Evolutionary conservation across 208 protist genomes (phyloP), one percentile per base, ranked within the genome.

Genomic region (Acanthamoeba castellanii): DNA sequence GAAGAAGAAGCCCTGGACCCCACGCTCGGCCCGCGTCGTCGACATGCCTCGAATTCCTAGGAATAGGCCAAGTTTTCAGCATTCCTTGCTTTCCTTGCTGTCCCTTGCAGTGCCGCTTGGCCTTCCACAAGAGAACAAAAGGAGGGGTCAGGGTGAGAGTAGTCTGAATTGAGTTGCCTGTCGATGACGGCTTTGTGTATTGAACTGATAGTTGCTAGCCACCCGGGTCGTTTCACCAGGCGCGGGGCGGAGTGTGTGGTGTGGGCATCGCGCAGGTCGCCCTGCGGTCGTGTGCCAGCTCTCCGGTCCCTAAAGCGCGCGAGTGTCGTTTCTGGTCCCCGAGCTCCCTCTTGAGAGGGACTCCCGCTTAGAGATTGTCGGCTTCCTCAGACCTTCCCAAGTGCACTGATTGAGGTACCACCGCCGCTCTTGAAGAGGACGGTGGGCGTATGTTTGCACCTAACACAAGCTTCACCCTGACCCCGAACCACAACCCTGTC

Each of bases 101-200:
- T n/a, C n/a, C n/a, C n/a, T n/a, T n/a, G n/a, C n/a, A n/a, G n/a
- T n/a, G n/a, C n/a, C n/a, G n/a, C n/a, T n/a, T n/a, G n/a, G n/a
- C n/a, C n/a, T n/a, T n/a, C n/a, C n/a, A n/a, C n/a, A n/a, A n/a
- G n/a, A n/a, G n/a, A n/a, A n/a, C 13, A 50, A 30, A 82, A 82
- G 74, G n/a, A 82, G 74, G 59, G 88, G 88, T 42, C 37, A 57
- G 34, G 34, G 66, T 76, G 64, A 93, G 88, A 93, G 88, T 76
- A 93, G 88, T 89, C 82, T 89, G 82, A 89, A 89, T 89, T 89
- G 82, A 89, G 82, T 89, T 89, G 82, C 82, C 57, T 11, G 30
- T 61, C 57, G 20, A 32, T 89, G 57, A 45, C 82, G 57, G 82
- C 82, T 32, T 89, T 89, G 82, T 66, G 82, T 89, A 89, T 89